These are phyloP conservation scores for Phylloporus rhodoxanthus DNA, from an alignment of 768 basidiomycete genomes.

Conservation along the genomic window DNA sequence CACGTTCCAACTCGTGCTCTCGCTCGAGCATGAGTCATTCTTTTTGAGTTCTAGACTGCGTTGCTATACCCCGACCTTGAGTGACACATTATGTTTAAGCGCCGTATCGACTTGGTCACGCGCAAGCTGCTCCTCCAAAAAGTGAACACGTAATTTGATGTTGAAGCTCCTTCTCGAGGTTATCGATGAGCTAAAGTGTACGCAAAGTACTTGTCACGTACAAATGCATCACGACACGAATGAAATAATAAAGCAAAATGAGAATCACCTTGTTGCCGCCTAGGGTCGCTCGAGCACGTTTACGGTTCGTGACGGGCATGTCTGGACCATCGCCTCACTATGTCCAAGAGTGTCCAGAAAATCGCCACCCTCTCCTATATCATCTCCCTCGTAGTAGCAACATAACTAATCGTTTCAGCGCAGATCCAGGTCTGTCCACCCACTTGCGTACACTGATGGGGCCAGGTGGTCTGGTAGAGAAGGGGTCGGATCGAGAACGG, in stretches of 20 bases:
- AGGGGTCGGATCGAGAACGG: constrained; percentile 45
- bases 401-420: constrained; percentile 36
- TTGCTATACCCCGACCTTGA: constrained; percentile 89
- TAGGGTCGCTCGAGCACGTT: constrained; percentile 33
- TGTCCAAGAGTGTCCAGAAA: constrained; percentile 50
- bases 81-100: constrained; percentile 86
- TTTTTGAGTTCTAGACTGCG: constrained; percentile 89
- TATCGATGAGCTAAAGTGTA: constrained; percentile 78
- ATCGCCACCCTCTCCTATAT: constrained; percentile 37
- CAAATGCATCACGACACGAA: background rate
- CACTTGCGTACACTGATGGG: constrained; percentile 33
- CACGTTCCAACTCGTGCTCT: constrained; percentile 70
- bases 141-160: constrained; percentile 92
- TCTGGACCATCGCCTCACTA: constrained; percentile 47
- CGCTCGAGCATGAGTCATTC: constrained; percentile 81
- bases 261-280: constrained; percentile 47
- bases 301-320: constrained; percentile 46
- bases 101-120: constrained; percentile 91
- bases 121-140: constrained; percentile 87
- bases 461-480: constrained; percentile 36
- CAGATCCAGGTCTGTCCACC: constrained; percentile 35
- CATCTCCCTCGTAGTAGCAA: constrained; percentile 34
- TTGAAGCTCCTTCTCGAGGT: constrained; percentile 93
- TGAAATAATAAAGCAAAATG: background rate
- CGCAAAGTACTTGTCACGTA: background rate